These are phyloP conservation scores for Candida broadrunensis DNA, from an alignment of 805 yeast genomes.

Conservation along the genomic window DNA sequence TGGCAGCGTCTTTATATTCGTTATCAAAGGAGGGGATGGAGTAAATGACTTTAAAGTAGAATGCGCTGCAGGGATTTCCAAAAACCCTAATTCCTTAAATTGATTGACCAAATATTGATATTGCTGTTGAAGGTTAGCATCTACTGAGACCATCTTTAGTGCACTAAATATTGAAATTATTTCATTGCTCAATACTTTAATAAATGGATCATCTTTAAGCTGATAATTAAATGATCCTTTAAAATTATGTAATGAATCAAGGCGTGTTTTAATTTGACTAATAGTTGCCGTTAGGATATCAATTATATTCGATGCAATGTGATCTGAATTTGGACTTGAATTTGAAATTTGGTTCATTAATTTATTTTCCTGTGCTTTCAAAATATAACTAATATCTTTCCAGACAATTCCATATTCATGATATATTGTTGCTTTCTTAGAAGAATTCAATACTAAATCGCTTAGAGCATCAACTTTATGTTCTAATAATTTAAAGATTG, in stretches of 20 bases:
- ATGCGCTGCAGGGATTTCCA: too few species aligned
- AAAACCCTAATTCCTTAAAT: background rate
- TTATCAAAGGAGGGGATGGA: too few species aligned
- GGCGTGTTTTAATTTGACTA: slow-evolving; percentile 1
- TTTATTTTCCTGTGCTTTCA: slow-evolving; percentile 24
- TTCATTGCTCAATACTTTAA: background rate
- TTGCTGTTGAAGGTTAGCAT: background rate
- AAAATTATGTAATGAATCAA: background rate
- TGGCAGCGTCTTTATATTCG: too few species aligned
- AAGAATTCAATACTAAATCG: slow-evolving; percentile 19
- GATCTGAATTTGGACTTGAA: background rate
- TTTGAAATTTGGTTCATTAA: slow-evolving; percentile 10
- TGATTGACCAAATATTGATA: background rate
- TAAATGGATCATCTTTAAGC: background rate
- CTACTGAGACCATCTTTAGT: slow-evolving; percentile 6
- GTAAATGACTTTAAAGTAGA: too few species aligned
- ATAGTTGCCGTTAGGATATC: slow-evolving; percentile 4
- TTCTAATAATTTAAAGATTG: slow-evolving; percentile 26
- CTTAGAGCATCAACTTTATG: slow-evolving; percentile 25
- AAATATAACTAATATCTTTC: slow-evolving; percentile 19
- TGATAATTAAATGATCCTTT: background rate
- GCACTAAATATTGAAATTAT: slow-evolving; percentile 4
- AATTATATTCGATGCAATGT: slow-evolving; percentile 1
- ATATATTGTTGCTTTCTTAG: slow-evolving; percentile 23
- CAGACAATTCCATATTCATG: slow-evolving; percentile 26